Conservation (phyloP, 1,284 basidiomycete genomes). For the Sanghuangporus weigelae region DNA sequence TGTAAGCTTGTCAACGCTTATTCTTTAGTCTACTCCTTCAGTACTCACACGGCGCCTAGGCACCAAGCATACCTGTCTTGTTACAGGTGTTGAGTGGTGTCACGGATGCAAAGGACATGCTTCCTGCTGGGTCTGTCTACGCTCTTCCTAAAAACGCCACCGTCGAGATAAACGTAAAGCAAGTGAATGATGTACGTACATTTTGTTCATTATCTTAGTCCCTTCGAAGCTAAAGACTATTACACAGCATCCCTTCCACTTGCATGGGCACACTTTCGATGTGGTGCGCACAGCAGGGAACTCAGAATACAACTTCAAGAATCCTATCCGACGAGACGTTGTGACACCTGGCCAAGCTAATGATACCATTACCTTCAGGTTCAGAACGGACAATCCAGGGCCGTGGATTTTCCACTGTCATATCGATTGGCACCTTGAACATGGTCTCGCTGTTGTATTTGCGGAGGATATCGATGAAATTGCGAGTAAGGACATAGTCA, state of each 20-base stretch:
- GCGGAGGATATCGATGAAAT: slow-evolving; percentile 31
- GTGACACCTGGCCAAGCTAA: slow-evolving; percentile 24
- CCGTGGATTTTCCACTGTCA: slow-evolving; percentile 17
- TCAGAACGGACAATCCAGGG: slow-evolving; percentile 32
- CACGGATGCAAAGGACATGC: slow-evolving; percentile 19
- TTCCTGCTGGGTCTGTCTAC: slow-evolving; percentile 24
- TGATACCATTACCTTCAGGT: slow-evolving; percentile 30
- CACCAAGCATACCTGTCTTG: slow-evolving; percentile 27
- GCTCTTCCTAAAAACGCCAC: slow-evolving; percentile 20
- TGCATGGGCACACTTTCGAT: slow-evolving; percentile 34
- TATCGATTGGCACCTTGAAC: slow-evolving; percentile 27
- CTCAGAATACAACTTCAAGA: slow-evolving; percentile 31
- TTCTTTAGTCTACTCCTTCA: not conserved
- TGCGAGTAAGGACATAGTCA: slow-evolving; percentile 20
- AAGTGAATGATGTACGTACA: slow-evolving; percentile 15
- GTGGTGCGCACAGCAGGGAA: slow-evolving; percentile 29
- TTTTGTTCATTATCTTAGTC: slow-evolving; percentile 24
- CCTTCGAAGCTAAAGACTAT: not conserved
- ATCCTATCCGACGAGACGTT: slow-evolving; percentile 35
- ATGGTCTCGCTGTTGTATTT: slow-evolving; percentile 37
- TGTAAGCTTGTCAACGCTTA: not conserved
- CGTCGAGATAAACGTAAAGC: slow-evolving; percentile 24
- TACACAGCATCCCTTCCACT: slow-evolving; percentile 30
- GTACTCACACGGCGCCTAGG: slow-evolving; percentile 16
- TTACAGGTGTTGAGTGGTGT: slow-evolving; percentile 26